phyloP scores from a whole-genome alignment of 768 basidiomycete species.

The Trametes coccinea region DNA sequence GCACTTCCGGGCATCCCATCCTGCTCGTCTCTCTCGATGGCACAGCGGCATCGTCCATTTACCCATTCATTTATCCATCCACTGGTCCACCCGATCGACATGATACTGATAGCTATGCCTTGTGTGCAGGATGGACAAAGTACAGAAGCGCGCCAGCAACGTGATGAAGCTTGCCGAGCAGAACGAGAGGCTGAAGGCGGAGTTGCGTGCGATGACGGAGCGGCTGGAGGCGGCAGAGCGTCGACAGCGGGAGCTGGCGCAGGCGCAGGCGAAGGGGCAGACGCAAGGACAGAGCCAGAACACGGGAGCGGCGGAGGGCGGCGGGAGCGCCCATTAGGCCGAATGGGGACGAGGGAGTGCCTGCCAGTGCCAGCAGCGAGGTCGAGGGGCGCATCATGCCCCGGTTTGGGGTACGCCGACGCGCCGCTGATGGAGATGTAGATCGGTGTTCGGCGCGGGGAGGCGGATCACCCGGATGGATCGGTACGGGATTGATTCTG shows the following conservation, averaged over 20 bases:
- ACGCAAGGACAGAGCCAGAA: slow-evolving; percentile 1
- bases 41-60: too few species aligned
- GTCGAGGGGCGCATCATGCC: slow-evolving; percentile 4
- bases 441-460: neutral
- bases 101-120: neutral
- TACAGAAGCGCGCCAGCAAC: slow-evolving; percentile 75
- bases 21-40: neutral
- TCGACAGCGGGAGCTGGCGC: slow-evolving; percentile 48
- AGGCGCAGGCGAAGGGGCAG: slow-evolving; percentile 25
- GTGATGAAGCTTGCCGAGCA: slow-evolving; percentile 76
- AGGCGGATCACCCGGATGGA: neutral
- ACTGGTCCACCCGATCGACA: too few species aligned
- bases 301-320: neutral
- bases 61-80: too few species aligned
- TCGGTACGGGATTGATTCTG: neutral
- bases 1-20: too few species aligned
- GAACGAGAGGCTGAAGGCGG: slow-evolving; percentile 75
- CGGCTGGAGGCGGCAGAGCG: slow-evolving; percentile 75
- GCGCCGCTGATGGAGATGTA: neutral
- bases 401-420: neutral
- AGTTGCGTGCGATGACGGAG: slow-evolving; percentile 74
- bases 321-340: slow-evolving; percentile 6
- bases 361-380: neutral
- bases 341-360: neutral
- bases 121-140: slow-evolving; percentile 30